These are phyloP conservation scores for Chernovozyma sophiae-reginae DNA, from an alignment of 1,139 yeast genomes.

Conservation along the genomic window DNA sequence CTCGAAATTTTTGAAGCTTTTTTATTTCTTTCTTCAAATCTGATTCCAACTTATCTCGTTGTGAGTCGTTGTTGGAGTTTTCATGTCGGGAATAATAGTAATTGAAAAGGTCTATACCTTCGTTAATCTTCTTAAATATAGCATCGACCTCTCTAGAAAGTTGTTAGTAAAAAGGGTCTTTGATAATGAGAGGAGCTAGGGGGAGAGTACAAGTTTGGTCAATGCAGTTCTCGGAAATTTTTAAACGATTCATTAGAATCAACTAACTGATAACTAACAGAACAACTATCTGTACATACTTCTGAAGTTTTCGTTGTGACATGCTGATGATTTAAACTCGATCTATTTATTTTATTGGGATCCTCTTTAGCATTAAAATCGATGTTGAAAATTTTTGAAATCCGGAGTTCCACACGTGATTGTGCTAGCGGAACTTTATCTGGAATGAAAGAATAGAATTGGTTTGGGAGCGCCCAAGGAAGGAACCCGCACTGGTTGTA, in stretches of 20 bases:
- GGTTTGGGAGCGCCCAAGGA: no score
- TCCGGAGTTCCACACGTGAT: constrained; percentile 8
- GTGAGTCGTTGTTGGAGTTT: constrained; percentile 83
- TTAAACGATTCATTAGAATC: no score
- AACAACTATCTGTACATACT: constrained; percentile 33
- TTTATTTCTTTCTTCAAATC: constrained; percentile 95
- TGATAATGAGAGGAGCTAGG: no score
- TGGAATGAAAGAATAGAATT: no score
- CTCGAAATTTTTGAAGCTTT: constrained; percentile 89
- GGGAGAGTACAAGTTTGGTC: no score
- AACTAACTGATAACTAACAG: no score
- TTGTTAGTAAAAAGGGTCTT: constrained; percentile 8
- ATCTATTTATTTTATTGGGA: not conserved
- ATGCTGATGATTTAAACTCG: constrained; percentile 12
- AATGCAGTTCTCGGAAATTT: no score
- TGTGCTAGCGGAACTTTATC: not conserved
- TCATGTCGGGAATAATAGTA: constrained; percentile 45
- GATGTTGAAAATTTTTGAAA: constrained; percentile 14
- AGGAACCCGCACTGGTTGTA: no score
- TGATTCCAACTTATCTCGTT: constrained; percentile 88
- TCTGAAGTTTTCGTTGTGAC: constrained; percentile 46
- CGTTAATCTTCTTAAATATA: constrained; percentile 88
- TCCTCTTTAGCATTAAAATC: no score
- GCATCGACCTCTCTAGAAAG: constrained; percentile 74
- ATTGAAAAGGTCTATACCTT: constrained; percentile 81